phyloP scores from a whole-genome alignment of 169 alveolate genomes.

The Eimeria necatrix region DNA sequence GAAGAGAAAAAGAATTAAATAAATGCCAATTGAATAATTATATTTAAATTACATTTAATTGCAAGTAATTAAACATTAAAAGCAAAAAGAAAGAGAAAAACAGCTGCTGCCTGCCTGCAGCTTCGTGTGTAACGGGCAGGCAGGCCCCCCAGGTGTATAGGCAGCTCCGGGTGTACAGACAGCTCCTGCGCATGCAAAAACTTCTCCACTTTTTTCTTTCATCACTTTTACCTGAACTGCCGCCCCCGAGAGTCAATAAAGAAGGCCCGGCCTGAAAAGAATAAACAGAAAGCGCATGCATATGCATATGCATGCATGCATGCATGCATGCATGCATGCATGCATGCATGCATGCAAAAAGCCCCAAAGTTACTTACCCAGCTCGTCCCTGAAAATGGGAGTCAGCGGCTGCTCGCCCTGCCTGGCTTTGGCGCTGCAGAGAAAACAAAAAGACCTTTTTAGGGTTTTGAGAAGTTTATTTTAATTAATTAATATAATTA shows the following conservation, averaged over 20 bases:
- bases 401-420: not conserved
- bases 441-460: not conserved
- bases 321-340: not conserved
- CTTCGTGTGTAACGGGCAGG: no score
- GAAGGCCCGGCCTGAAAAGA: conserved; percentile 77
- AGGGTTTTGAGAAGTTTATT: no score
- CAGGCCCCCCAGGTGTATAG: no score
- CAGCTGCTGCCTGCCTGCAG: no score
- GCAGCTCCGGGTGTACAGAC: not conserved
- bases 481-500: no score
- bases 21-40: not conserved
- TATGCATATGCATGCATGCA: not conserved
- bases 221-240: conserved; percentile 71
- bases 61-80: no score
- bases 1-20: not conserved
- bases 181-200: not conserved
- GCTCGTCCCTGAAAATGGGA: conserved; percentile 28
- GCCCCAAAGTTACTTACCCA: not conserved
- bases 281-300: not conserved
- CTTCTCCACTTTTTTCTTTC: conserved; percentile 6
- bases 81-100: no score
- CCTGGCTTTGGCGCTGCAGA: not conserved
- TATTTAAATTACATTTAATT: not conserved
- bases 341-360: not conserved
- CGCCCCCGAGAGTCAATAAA: conserved; percentile 64